These are phyloP conservation scores for Chenopodium quinoa DNA, from an alignment of 148 eudicot genomes.

Conservation along the genomic window DNA sequence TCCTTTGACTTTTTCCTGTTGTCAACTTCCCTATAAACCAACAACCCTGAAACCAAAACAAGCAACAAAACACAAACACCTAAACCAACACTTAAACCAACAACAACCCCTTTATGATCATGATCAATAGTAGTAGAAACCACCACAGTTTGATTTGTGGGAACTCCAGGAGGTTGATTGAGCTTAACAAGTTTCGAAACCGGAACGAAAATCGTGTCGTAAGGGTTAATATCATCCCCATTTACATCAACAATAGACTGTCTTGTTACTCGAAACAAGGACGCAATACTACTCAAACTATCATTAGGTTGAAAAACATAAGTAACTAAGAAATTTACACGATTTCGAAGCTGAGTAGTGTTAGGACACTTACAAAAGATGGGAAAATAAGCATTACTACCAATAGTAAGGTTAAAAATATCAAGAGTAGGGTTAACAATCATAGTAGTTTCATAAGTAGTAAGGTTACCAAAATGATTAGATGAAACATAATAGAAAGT, in stretches of 20 bases:
- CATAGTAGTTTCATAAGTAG: constrained; percentile 66
- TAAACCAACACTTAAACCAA: constrained; percentile 59
- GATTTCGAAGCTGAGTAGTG: constrained; percentile 33
- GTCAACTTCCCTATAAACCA: constrained; percentile 39
- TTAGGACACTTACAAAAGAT: constrained; percentile 78
- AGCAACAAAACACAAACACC: constrained; percentile 59
- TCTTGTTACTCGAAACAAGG: constrained; percentile 36
- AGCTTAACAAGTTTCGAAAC: constrained; percentile 55
- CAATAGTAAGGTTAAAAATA: constrained; percentile 40
- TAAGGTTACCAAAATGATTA: constrained; percentile 53
- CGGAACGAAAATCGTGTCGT: constrained; percentile 67
- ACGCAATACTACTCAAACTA: constrained; percentile 42
- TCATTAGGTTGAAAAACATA: constrained; percentile 79
- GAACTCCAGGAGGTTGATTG: constrained; percentile 42
- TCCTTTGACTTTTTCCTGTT: constrained; percentile 22
- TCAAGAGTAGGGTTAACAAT: constrained; percentile 55
- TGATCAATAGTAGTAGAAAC: background rate
- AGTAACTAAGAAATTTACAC: constrained; percentile 44
- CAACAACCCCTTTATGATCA: constrained; percentile 36
- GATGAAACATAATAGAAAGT: constrained; percentile 62
- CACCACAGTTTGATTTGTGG: background rate
- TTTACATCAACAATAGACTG: constrained; percentile 43
- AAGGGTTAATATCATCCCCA: constrained; percentile 31
- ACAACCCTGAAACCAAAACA: constrained; percentile 40
- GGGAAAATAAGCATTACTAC: constrained; percentile 47